phyloP scores from a whole-genome alignment of 164 flowering plant genomes.

The Aristolochia fimbriata region DNA sequence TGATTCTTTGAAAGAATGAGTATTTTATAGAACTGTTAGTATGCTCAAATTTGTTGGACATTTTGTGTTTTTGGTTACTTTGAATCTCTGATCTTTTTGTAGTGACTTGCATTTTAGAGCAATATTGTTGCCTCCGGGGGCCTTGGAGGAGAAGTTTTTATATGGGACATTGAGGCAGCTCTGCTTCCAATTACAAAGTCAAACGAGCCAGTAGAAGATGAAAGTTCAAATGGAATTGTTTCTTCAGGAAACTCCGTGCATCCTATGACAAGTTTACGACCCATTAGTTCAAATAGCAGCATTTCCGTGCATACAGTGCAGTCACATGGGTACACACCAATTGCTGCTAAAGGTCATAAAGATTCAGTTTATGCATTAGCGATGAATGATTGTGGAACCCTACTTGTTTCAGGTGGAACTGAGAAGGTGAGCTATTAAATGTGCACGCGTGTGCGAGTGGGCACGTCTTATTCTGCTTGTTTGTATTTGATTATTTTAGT shows the following conservation, averaged over 20 bases:
- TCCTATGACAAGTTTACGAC: slow-evolving; percentile 54
- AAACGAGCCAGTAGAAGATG: slow-evolving; percentile 57
- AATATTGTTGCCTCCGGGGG: slow-evolving; percentile 95
- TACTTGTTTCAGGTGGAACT: slow-evolving; percentile 98
- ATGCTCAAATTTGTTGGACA: not conserved
- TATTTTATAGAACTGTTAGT: slow-evolving; percentile 1
- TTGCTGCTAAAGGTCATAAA: slow-evolving; percentile 92
- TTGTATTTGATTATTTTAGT: not conserved
- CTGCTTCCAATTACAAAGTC: slow-evolving; percentile 55
- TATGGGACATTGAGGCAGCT: slow-evolving; percentile 98
- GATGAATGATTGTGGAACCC: slow-evolving; percentile 81
- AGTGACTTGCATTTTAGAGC: slow-evolving; percentile 82
- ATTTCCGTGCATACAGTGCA: slow-evolving; percentile 60
- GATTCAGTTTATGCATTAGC: slow-evolving; percentile 97
- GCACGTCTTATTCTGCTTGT: too few relatives aligned
- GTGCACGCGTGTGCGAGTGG: too few relatives aligned
- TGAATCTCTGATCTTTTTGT: slow-evolving; percentile 46
- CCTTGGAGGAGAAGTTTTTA: slow-evolving; percentile 95
- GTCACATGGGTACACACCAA: slow-evolving; percentile 63
- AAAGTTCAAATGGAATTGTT: slow-evolving; percentile 52
- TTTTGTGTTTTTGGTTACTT: slow-evolving; percentile 6
- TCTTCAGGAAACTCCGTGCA: slow-evolving; percentile 40
- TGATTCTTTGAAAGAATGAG: slow-evolving; percentile 7
- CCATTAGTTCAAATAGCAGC: slow-evolving; percentile 68
- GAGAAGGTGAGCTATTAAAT: slow-evolving; percentile 75